phyloP scores from a whole-genome alignment of 202 grass and related monocot genomes.

The Digitaria exilis region DNA sequence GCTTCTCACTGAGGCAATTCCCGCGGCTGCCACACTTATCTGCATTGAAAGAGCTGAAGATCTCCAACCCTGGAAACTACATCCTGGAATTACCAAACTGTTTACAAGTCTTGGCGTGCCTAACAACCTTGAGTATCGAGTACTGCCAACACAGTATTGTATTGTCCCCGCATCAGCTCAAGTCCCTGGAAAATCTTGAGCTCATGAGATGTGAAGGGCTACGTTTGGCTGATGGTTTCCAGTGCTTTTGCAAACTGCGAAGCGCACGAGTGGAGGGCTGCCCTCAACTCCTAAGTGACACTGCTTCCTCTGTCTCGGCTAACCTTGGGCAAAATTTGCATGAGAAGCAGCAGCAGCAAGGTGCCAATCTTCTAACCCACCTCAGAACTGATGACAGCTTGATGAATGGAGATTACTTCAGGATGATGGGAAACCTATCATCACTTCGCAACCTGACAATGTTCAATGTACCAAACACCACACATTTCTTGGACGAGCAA shows the following conservation, averaged over 20 bases:
- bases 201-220: constrained; percentile 11
- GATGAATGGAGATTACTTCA: constrained; percentile 5
- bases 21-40: background rate
- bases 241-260: background rate
- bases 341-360: background rate
- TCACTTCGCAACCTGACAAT: background rate
- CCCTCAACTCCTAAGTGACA: background rate
- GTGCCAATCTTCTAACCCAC: background rate
- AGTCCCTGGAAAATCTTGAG: constrained; percentile 4
- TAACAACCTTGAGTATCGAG: background rate
- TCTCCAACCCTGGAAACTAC: background rate
- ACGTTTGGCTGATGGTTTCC: background rate
- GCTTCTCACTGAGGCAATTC: background rate
- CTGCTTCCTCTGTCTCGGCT: background rate
- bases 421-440: background rate
- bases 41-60: background rate
- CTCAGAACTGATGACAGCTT: background rate
- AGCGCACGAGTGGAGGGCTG: background rate
- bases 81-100: background rate
- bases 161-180: background rate
- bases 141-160: background rate
- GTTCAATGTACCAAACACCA: background rate
- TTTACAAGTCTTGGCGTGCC: background rate
- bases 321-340: background rate
- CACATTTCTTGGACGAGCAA: background rate